phyloP scores from a whole-genome alignment of 139 green algal species.

The Monoraphidium neglectum region DNA sequence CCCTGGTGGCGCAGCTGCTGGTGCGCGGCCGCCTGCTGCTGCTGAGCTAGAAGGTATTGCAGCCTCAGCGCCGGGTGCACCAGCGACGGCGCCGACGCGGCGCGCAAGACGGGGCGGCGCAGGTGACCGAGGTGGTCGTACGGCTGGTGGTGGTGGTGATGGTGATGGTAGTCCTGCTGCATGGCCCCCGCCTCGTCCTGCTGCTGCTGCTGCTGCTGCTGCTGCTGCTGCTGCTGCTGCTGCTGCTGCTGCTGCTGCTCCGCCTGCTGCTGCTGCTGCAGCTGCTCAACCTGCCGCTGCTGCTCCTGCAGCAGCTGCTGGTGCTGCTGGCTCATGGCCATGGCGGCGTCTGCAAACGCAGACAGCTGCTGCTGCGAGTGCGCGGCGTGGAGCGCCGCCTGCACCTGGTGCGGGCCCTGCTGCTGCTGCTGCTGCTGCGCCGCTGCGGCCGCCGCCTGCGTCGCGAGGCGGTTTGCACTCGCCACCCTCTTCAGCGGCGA shows the following conservation, averaged over 20 bases:
- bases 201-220: slow-evolving; percentile 23
- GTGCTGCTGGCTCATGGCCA: neutral
- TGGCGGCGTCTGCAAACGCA: neutral
- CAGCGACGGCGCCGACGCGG: slow-evolving; percentile 18
- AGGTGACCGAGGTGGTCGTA: neutral
- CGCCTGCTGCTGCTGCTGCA: neutral
- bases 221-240: neutral
- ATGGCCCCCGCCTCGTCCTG: no score
- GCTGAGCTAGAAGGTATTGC: slow-evolving; percentile 6
- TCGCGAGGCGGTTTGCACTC: slow-evolving; percentile 1
- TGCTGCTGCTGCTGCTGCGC: slow-evolving; percentile 12
- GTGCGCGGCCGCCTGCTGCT: neutral
- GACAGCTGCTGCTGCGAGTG: neutral
- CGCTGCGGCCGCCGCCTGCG: slow-evolving; percentile 1
- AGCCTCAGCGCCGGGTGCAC: slow-evolving; percentile 25
- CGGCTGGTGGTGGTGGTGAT: no score
- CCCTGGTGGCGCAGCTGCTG: neutral
- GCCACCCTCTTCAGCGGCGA: slow-evolving; percentile 28
- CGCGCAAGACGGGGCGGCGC: slow-evolving; percentile 9
- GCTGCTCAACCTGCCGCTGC: slow-evolving; percentile 3
- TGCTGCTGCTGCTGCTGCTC: slow-evolving; percentile 5
- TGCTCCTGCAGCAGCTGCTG: neutral
- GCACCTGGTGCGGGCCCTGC: neutral
- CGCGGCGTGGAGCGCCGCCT: neutral
- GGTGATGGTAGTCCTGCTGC: no score